Conservation (phyloP, 805 yeast genomes). For the Candida fluviatilis region DNA sequence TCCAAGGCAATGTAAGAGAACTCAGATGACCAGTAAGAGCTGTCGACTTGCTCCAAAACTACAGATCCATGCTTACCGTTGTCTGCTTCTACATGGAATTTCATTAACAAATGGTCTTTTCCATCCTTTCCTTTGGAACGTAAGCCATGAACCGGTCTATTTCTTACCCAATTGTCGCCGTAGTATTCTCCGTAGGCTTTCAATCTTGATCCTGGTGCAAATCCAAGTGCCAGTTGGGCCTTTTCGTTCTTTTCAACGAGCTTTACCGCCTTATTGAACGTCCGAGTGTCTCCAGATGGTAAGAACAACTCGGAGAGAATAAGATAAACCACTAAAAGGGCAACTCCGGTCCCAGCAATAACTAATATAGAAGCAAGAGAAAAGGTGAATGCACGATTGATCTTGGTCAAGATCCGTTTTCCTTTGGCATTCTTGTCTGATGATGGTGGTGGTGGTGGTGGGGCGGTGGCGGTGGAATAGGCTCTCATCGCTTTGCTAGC, state of each 20-base stretch:
- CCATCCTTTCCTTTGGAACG: slow-evolving; percentile 71
- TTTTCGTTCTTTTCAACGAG: slow-evolving; percentile 64
- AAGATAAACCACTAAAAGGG: slow-evolving; percentile 66
- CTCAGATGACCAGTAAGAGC: slow-evolving; percentile 60
- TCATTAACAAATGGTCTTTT: slow-evolving; percentile 75
- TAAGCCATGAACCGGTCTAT: slow-evolving; percentile 73
- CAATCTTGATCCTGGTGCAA: slow-evolving; percentile 53
- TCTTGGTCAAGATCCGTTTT: slow-evolving; percentile 38
- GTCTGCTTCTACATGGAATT: slow-evolving; percentile 79
- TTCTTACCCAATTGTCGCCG: slow-evolving; percentile 79
- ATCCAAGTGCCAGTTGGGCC: slow-evolving; percentile 55
- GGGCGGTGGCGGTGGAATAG: slow-evolving; percentile 13
- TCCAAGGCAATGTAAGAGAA: slow-evolving; percentile 73
- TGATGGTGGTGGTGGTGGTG: slow-evolving; percentile 36
- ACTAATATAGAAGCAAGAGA: slow-evolving; percentile 59
- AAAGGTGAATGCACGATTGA: slow-evolving; percentile 58
- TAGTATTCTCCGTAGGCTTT: slow-evolving; percentile 79
- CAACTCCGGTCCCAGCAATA: slow-evolving; percentile 63
- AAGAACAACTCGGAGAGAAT: slow-evolving; percentile 76
- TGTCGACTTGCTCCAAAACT: slow-evolving; percentile 75
- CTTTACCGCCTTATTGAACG: slow-evolving; percentile 82
- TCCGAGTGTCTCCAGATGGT: slow-evolving; percentile 88
- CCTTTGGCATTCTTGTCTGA: slow-evolving; percentile 38
- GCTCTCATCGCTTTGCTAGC: no score
- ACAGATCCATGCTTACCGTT: slow-evolving; percentile 62